These are phyloP conservation scores for Sporothrix euskadiensis DNA, from an alignment of 2,329 filamentous ascomycete species.

Conservation along the genomic window DNA sequence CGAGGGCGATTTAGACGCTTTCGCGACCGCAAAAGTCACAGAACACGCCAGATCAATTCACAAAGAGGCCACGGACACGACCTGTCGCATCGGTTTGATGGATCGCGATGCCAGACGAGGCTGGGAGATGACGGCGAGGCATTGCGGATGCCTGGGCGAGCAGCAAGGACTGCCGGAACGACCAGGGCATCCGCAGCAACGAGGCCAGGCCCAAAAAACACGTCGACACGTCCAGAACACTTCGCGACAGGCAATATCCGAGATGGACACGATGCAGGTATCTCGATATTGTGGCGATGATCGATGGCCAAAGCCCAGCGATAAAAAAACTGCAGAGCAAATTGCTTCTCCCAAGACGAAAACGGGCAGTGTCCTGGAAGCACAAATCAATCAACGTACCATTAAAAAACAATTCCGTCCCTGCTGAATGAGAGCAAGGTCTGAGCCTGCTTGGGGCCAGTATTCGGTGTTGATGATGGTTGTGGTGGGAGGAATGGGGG, in stretches of 20 bases:
- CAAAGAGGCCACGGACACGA: constrained; percentile 2
- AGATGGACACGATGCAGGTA: constrained; percentile 29
- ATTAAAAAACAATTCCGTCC: background rate
- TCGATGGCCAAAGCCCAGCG: constrained; percentile 28
- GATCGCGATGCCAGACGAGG: constrained; percentile 31
- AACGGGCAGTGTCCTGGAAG: background rate
- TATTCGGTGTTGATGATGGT: constrained; percentile 18
- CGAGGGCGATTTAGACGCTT: background rate
- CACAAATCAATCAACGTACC: constrained; percentile 6
- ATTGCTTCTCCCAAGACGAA: background rate
- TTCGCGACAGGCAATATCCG: background rate
- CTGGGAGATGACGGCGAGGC: constrained; percentile 32
- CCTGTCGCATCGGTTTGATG: constrained; percentile 31
- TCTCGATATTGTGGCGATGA: constrained; percentile 26
- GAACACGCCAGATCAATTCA: background rate
- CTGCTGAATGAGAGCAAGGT: background rate
- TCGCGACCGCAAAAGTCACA: constrained; percentile 23
- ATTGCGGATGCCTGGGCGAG: constrained; percentile 25
- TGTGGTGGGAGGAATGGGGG: constrained; percentile 23
- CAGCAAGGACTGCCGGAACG: background rate
- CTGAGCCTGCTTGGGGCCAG: constrained; percentile 8
- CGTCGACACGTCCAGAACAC: background rate
- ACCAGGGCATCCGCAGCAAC: constrained; percentile 22
- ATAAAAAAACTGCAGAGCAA: constrained; percentile 1
- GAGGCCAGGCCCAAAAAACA: background rate